phyloP scores from a whole-genome alignment of 306 rosid genomes.

The Astragalus membranaceus region DNA sequence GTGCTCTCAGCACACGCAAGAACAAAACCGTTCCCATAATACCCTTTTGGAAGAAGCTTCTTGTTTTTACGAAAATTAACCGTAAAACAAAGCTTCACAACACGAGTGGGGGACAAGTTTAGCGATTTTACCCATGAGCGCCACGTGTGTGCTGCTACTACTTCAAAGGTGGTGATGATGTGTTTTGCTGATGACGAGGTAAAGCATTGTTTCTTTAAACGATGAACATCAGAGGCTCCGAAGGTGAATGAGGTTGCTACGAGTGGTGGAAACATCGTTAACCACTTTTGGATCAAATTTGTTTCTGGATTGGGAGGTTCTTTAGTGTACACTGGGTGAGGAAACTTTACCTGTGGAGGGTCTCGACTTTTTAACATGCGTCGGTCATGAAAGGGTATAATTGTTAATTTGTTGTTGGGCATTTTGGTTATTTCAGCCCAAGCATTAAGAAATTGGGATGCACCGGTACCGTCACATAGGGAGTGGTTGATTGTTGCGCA shows the following conservation, averaged over 20 bases:
- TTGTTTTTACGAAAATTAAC: slow-evolving; percentile 41
- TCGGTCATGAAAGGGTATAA: slow-evolving; percentile 46
- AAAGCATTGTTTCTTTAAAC: slow-evolving; percentile 48
- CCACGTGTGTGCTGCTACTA: slow-evolving; percentile 76
- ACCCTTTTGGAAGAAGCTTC: slow-evolving; percentile 41
- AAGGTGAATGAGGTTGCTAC: slow-evolving; percentile 46
- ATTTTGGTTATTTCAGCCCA: slow-evolving; percentile 55
- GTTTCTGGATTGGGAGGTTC: slow-evolving; percentile 1
- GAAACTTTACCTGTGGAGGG: slow-evolving; percentile 19
- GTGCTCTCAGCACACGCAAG: slow-evolving; percentile 48
- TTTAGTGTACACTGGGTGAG: slow-evolving; percentile 40
- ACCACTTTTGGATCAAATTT: slow-evolving; percentile 17
- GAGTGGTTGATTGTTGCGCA: slow-evolving; percentile 74
- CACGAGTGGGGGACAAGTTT: slow-evolving; percentile 21
- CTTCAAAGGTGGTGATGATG: slow-evolving; percentile 46
- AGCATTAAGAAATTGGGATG: slow-evolving; percentile 57
- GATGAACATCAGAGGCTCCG: slow-evolving; percentile 32
- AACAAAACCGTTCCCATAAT: slow-evolving; percentile 68
- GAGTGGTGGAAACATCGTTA: slow-evolving; percentile 42
- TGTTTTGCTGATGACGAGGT: slow-evolving; percentile 30
- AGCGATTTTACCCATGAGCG: slow-evolving; percentile 55
- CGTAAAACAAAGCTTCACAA: slow-evolving; percentile 57
- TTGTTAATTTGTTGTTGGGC: slow-evolving; percentile 14
- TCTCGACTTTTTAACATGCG: slow-evolving; percentile 40
- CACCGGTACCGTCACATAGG: slow-evolving; percentile 65